These are phyloP conservation scores for Poronia punctata DNA, from an alignment of 495 filamentous ascomycete species.

Conservation along the genomic window DNA sequence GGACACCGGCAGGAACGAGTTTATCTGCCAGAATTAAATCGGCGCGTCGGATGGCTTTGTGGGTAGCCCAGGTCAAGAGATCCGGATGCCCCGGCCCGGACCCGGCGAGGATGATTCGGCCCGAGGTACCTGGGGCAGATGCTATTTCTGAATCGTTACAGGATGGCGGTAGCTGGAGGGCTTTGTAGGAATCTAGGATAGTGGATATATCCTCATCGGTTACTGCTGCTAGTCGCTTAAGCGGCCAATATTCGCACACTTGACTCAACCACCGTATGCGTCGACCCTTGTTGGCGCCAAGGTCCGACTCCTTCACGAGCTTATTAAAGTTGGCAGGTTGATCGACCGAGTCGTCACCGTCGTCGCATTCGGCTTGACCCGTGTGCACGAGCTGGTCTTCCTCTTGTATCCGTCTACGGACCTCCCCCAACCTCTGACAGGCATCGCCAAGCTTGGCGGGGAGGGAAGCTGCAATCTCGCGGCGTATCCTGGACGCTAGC, in stretches of 20 bases:
- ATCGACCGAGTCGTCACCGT: conserved; percentile 76
- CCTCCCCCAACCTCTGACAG: conserved; percentile 69
- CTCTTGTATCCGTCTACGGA: conserved; percentile 65
- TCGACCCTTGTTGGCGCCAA: conserved; percentile 66
- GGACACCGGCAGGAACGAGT: conserved; percentile 79
- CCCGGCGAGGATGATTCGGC: conserved; percentile 81
- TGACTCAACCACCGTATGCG: conserved; percentile 90
- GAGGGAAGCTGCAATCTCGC: conserved; percentile 76
- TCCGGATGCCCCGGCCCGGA: conserved; percentile 92
- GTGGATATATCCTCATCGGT: conserved; percentile 69
- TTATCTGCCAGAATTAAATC: conserved; percentile 93
- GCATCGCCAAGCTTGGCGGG: conserved; percentile 78
- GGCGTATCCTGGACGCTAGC: conserved; percentile 78
- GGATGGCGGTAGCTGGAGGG: conserved; percentile 7
- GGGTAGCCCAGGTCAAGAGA: conserved; percentile 80
- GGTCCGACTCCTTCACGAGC: conserved; percentile 64
- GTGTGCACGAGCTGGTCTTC: conserved; percentile 45
- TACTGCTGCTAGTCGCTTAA: conserved; percentile 71
- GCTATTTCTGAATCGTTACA: conserved; percentile 1
- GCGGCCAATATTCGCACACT: conserved; percentile 98
- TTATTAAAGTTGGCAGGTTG: conserved; percentile 84
- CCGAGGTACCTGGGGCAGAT: conserved; percentile 22
- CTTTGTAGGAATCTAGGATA: conserved; percentile 61
- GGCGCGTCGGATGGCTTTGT: conserved; percentile 74
- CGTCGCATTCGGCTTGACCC: conserved; percentile 40